phyloP scores from a whole-genome alignment of 2,329 filamentous ascomycete genomes.

The Hortaea sp. region DNA sequence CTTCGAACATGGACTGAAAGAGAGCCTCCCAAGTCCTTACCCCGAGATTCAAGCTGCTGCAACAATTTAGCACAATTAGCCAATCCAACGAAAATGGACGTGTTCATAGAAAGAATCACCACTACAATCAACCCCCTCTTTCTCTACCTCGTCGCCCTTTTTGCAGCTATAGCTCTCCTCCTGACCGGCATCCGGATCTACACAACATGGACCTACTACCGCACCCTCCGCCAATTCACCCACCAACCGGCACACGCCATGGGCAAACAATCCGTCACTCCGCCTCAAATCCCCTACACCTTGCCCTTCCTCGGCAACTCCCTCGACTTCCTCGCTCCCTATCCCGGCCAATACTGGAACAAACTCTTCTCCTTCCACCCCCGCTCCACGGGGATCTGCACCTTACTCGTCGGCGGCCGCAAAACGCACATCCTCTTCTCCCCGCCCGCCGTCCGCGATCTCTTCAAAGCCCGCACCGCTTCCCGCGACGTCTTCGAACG shows the following conservation, averaged over 20 bases:
- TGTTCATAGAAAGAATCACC: too few species aligned
- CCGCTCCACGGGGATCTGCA: slow-evolving; percentile 17
- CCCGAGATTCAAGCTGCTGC: too few species aligned
- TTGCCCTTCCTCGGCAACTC: slow-evolving; percentile 21
- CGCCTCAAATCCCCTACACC: slow-evolving; percentile 20
- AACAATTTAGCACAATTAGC: too few species aligned
- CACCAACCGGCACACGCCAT: background rate
- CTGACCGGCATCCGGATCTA: slow-evolving; percentile 9
- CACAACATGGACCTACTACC: slow-evolving; percentile 16
- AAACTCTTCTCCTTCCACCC: slow-evolving; percentile 20
- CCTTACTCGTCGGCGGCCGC: slow-evolving; percentile 19
- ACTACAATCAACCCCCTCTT: too few species aligned
- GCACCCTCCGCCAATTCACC: slow-evolving; percentile 7
- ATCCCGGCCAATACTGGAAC: slow-evolving; percentile 17
- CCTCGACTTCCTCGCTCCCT: slow-evolving; percentile 15
- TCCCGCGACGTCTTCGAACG: slow-evolving; percentile 18
- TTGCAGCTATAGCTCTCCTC: slow-evolving; percentile 5
- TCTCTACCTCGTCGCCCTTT: slow-evolving; percentile 2
- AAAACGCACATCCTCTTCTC: slow-evolving; percentile 19
- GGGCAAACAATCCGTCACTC: slow-evolving; percentile 9
- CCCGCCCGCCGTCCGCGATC: slow-evolving; percentile 14
- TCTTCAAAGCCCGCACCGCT: slow-evolving; percentile 18
- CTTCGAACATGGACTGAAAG: too few species aligned
- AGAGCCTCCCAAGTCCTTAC: too few species aligned
- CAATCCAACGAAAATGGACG: too few species aligned